phyloP scores from a whole-genome alignment of 2,329 filamentous ascomycete genomes.

The Neoascochyta sp. region DNA sequence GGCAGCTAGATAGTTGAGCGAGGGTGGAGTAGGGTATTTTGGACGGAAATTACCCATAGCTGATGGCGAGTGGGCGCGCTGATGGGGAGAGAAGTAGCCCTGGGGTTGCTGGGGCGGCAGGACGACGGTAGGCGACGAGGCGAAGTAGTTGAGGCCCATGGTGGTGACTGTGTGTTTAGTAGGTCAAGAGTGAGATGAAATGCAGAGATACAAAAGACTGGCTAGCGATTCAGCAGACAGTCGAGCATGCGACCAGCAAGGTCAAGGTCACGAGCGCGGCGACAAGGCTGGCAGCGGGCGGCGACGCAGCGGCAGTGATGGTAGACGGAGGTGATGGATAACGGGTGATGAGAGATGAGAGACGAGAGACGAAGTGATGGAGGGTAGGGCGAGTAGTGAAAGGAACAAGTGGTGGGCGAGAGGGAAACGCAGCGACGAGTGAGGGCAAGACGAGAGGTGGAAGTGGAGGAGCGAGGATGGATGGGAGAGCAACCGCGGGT shows the following conservation, averaged over 20 bases:
- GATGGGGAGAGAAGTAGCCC: constrained; percentile 34
- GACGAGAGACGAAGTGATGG: constrained; percentile 7
- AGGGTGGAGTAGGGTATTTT: constrained; percentile 42
- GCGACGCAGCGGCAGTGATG: constrained; percentile 15
- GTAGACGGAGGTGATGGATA: constrained; percentile 6
- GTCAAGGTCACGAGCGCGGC: constrained; percentile 27
- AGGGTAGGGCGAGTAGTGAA: constrained; percentile 9
- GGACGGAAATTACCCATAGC: constrained; percentile 34
- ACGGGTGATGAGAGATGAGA: constrained; percentile 7
- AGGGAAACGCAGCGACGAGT: constrained; percentile 15
- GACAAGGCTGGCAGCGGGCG: constrained; percentile 17
- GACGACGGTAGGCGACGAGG: constrained; percentile 47
- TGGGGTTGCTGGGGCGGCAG: constrained; percentile 42
- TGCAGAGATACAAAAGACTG: constrained; percentile 35
- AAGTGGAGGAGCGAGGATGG: constrained; percentile 36
- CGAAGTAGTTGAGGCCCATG: constrained; percentile 47
- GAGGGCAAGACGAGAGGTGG: constrained; percentile 32
- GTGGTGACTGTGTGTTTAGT: constrained; percentile 42
- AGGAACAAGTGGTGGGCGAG: constrained; percentile 10
- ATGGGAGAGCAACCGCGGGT: constrained; percentile 27
- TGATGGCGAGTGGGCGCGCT: constrained; percentile 32
- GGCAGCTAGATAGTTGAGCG: constrained; percentile 43
- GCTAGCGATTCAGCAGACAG: constrained; percentile 24
- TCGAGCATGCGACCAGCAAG: constrained; percentile 22
- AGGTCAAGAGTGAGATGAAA: constrained; percentile 25